These are phyloP conservation scores for Phytophthora hybrid DNA, from an alignment of 352 stramenopile species.

Conservation along the genomic window DNA sequence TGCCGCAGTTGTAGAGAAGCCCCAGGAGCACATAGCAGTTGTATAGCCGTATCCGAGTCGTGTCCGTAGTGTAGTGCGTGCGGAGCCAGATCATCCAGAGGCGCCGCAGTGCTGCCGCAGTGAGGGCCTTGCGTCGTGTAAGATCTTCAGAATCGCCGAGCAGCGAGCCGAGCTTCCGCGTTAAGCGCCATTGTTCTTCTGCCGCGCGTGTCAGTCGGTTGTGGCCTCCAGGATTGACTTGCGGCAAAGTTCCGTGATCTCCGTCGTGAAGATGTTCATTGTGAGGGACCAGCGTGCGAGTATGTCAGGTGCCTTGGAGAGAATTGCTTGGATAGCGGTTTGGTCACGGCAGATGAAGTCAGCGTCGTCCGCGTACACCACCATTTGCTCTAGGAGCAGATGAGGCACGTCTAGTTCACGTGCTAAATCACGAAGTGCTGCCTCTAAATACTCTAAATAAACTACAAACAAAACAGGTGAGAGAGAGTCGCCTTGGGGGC, in stretches of 20 bases:
- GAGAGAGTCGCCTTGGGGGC: background rate
- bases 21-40: background rate
- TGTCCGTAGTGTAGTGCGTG: background rate
- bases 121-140: conserved; percentile 16
- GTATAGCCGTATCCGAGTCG: background rate
- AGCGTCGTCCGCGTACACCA: background rate
- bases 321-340: background rate
- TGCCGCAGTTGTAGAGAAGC: conserved; percentile 3
- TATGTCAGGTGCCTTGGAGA: too few relatives aligned
- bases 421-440: background rate
- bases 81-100: conserved; percentile 26
- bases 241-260: background rate
- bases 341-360: background rate
- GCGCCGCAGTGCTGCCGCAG: background rate
- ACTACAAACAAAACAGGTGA: background rate
- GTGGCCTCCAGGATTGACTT: background rate
- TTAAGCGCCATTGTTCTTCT: conserved; percentile 10
- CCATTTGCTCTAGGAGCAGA: background rate
- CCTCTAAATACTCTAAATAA: background rate
- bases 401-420: background rate
- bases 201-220: background rate
- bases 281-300: background rate
- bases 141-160: conserved; percentile 15
- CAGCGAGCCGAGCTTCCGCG: conserved; percentile 15
- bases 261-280: conserved; percentile 3